Evolutionary conservation across 2,329 filamentous ascomycete genomes (phyloP).

Genomic region (Escovopsis weberi): DNA sequence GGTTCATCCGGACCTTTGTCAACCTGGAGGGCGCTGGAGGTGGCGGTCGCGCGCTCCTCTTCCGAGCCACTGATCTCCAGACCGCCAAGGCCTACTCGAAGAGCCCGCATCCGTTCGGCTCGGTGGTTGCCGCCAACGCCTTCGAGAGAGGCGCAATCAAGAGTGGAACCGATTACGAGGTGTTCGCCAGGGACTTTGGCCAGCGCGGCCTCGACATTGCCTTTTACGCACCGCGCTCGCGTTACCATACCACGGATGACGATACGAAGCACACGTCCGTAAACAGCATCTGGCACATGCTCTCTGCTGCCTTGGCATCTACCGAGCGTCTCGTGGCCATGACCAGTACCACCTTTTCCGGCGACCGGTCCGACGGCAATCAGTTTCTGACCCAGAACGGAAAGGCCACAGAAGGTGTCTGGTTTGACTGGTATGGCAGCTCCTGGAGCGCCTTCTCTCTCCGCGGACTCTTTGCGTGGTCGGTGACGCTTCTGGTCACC

Average conservation of each 20-base stretch:
- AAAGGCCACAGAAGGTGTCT: constrained; percentile 56
- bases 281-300: constrained; percentile 79
- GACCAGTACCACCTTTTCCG: constrained; percentile 50
- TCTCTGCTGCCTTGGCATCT: constrained; percentile 67
- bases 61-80: constrained; percentile 76
- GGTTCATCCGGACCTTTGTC: constrained; percentile 73
- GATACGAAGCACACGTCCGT: constrained; percentile 64
- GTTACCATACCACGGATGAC: constrained; percentile 87
- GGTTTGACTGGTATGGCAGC: constrained; percentile 84
- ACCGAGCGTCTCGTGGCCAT: constrained; percentile 57
- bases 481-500: constrained; percentile 66
- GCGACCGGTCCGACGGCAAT: constrained; percentile 37
- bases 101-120: constrained; percentile 65
- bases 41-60: constrained; percentile 74
- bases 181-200: constrained; percentile 65
- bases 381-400: constrained; percentile 52
- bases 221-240: constrained; percentile 71
- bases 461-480: constrained; percentile 76
- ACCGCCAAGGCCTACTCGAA: constrained; percentile 66
- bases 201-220: constrained; percentile 83
- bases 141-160: constrained; percentile 66
- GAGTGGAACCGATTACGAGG: constrained; percentile 79
- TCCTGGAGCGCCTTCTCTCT: constrained; percentile 66
- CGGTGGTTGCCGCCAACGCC: constrained; percentile 67
- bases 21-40: constrained; percentile 93